Base-by-base conservation (phyloP, 176 grass and related monocot species). In the Pontederia crassipes region DNA sequence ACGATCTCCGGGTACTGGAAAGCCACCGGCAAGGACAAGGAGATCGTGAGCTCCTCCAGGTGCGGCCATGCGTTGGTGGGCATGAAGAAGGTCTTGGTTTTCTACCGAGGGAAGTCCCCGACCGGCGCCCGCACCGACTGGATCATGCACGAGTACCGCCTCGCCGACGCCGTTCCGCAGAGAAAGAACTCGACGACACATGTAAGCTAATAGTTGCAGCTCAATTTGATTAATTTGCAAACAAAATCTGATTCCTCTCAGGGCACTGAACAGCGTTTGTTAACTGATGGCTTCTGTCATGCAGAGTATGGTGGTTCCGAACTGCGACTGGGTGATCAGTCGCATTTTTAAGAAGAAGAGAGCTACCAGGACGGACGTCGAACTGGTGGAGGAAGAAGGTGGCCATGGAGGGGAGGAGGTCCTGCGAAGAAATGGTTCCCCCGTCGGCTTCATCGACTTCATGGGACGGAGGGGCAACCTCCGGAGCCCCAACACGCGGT, bases 291-390 rank as follows among this genome's bases (percentile, higher is more conserved):
- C 18, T 6, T 54, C 16, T 48, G 12, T 59, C 35, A 1, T 70
- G 45, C 75, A 78, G 75, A 46, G 46, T 64, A 52, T 12, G 45
- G 56, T 40, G 58, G 47, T 64, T 69, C 54, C 14, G 9, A 62
- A 15, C 35, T 48, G 27, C 13, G 68, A 65, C 28, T 78, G 75
- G 75, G 66, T 78, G 67, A 47, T 78, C 12, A 70, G 75, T 32
- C 66, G 75, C 67, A 78, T 78, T 62, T 78, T 78, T 56, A 78
- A 78, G 61, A 78, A 78, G 75, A 78, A 53, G 55, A 78, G 57
- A 71, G 47, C 67, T 55, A 70, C 59, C 66, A 59, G 47, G 32
- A 55, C 9, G 48, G 66, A 75, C 35, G 18, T 64, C 10, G 70
- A 73, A 27, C 52, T 45, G 13, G 66, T 59, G 45, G 74, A 68